Conservation (phyloP, 2,329 filamentous ascomycete genomes). For the Cadophora malorum region DNA sequence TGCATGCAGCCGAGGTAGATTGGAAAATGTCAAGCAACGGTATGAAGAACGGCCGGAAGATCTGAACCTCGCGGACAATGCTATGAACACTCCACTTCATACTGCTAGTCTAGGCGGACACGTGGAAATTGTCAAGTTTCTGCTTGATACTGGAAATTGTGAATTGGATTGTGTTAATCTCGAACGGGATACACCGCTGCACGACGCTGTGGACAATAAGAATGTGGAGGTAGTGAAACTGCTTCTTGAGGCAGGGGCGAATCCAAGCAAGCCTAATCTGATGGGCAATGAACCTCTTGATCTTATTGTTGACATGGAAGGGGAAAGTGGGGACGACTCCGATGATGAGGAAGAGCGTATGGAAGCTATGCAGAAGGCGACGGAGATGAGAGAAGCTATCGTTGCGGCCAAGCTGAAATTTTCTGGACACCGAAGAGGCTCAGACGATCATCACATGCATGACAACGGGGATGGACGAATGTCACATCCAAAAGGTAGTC, state of each 20-base stretch:
- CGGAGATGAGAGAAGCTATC: constrained; percentile 74
- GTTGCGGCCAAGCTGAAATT: constrained; percentile 64
- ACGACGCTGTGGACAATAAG: constrained; percentile 96
- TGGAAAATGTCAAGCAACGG: constrained; percentile 75
- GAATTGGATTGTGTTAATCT: constrained; percentile 71
- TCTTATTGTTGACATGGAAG: constrained; percentile 63
- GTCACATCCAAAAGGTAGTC: constrained; percentile 63
- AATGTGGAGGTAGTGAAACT: constrained; percentile 88
- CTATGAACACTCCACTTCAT: constrained; percentile 94
- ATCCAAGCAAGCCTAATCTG: constrained; percentile 90
- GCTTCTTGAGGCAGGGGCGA: constrained; percentile 84
- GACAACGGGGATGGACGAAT: constrained; percentile 49
- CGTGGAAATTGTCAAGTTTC: constrained; percentile 83
- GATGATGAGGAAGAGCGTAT: constrained; percentile 54
- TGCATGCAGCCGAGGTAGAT: constrained; percentile 84
- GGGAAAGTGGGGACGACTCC: constrained; percentile 47
- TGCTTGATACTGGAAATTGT: constrained; percentile 82
- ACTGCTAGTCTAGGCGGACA: constrained; percentile 89
- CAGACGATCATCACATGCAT: constrained; percentile 59
- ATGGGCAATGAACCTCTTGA: constrained; percentile 92
- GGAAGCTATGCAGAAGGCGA: constrained; percentile 27
- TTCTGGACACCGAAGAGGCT: constrained; percentile 57
- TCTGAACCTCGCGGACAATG: constrained; percentile 88
- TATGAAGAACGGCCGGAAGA: constrained; percentile 82
- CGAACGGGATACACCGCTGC: constrained; percentile 89